phyloP scores from a whole-genome alignment of 768 basidiomycete species.

The Rhizopogon salebrosus region DNA sequence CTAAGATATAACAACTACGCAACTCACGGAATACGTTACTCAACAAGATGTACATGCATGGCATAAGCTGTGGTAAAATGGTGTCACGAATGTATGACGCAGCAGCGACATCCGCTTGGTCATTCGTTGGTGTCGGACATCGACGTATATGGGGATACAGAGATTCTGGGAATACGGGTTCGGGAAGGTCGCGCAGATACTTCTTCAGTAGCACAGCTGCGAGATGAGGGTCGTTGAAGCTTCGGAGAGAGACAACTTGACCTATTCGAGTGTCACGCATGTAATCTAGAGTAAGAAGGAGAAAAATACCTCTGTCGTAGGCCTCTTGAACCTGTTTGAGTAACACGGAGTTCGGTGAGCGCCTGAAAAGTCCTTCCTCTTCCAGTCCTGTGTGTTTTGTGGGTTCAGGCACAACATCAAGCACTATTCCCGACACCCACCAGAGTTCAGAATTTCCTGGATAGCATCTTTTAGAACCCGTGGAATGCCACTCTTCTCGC shows the following conservation, averaged over 20 bases:
- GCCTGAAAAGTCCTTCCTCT: conserved; percentile 77
- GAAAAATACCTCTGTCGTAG: conserved; percentile 65
- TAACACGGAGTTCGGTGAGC: conserved; percentile 69
- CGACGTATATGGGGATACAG: conserved; percentile 60
- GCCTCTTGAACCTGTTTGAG: conserved; percentile 76
- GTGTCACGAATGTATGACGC: conserved; percentile 65
- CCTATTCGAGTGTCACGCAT: conserved; percentile 33
- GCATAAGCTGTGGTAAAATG: conserved; percentile 61
- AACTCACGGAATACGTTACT: conserved; percentile 61
- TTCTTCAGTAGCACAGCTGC: conserved; percentile 86
- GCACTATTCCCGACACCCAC: conserved; percentile 9
- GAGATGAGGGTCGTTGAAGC: conserved; percentile 71
- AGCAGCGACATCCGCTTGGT: conserved; percentile 51
- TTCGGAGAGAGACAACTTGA: conserved; percentile 73
- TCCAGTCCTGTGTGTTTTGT: conserved; percentile 38
- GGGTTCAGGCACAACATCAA: neutral
- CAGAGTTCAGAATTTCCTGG: conserved; percentile 62
- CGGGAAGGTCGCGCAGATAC: conserved; percentile 75
- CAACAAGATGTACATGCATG: conserved; percentile 69
- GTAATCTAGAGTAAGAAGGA: neutral
- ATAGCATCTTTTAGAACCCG: conserved; percentile 74
- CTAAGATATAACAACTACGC: neutral
- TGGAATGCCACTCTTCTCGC: conserved; percentile 80
- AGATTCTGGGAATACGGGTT: conserved; percentile 70
- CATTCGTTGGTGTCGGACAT: conserved; percentile 56